A percentile compares a stretch with the other conserved stretches of the same genome.
phyloP scores from a whole-genome alignment of 1,284 basidiomycete species.

The Athelia sp. region DNA sequence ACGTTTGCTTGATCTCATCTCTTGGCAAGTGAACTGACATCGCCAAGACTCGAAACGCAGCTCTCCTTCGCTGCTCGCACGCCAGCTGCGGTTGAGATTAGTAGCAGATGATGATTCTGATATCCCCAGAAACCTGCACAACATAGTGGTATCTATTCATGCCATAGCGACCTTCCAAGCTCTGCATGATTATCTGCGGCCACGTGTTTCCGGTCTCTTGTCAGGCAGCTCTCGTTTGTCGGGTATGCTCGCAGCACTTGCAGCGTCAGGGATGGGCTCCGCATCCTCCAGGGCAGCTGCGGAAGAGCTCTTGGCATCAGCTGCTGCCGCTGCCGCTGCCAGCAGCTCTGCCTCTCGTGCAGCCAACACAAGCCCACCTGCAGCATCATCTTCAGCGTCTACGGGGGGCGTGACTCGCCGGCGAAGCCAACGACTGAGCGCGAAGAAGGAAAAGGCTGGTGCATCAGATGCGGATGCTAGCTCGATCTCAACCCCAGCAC shows the following conservation, averaged over 20 bases:
- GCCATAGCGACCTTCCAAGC: constrained; percentile 96
- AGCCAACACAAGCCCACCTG: constrained; percentile 22
- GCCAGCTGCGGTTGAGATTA: constrained; percentile 84
- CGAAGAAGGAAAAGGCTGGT: constrained; percentile 46
- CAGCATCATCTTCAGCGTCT: constrained; percentile 28
- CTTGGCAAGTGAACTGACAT: background rate
- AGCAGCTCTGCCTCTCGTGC: constrained; percentile 22
- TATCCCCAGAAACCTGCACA: constrained; percentile 78
- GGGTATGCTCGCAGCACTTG: constrained; percentile 87
- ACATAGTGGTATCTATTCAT: constrained; percentile 92
- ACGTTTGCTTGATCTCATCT: constrained; percentile 18
- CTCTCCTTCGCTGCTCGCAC: constrained; percentile 81
- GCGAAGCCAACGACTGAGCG: constrained; percentile 80
- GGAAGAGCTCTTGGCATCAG: constrained; percentile 18
- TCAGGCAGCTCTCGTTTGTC: constrained; percentile 69
- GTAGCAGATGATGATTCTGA: constrained; percentile 84
- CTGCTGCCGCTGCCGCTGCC: constrained; percentile 24
- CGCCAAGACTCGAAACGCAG: constrained; percentile 77
- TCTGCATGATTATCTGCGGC: constrained; percentile 89
- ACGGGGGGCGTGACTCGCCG: constrained; percentile 44
- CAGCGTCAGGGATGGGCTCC: constrained; percentile 66
- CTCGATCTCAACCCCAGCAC: constrained; percentile 8
- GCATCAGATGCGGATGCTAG: constrained; percentile 19
- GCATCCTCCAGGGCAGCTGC: constrained; percentile 24
- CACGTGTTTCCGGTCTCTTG: constrained; percentile 77